Conservation (phyloP, 371 early-diverging fungal species). For the Mortierella sp. region DNA sequence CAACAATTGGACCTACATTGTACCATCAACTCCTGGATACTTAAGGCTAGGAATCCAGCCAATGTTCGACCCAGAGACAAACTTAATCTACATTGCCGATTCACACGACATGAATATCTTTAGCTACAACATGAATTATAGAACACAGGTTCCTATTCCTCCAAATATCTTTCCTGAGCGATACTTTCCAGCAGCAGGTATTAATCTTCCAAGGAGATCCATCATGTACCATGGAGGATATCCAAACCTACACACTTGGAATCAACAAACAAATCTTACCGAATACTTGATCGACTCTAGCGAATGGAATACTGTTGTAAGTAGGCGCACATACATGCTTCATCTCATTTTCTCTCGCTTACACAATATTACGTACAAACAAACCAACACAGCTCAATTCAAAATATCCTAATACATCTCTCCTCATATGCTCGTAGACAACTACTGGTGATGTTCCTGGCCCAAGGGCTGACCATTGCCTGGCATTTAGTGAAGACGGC, state of each 20-base stretch:
- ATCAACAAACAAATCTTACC: background rate
- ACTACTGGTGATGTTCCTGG: slow-evolving; percentile 5
- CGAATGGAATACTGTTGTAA: slow-evolving; percentile 7
- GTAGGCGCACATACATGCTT: background rate
- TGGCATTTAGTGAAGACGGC: slow-evolving; percentile 30
- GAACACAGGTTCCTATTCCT: background rate
- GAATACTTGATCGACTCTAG: background rate
- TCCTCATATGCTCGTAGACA: background rate
- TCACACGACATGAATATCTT: slow-evolving; percentile 2
- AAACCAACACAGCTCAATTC: background rate
- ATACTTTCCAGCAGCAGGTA: background rate
- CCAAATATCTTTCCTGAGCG: background rate
- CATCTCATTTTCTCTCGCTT: background rate
- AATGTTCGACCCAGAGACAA: slow-evolving; percentile 20
- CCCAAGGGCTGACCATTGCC: slow-evolving; percentile 10
- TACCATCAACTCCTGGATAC: background rate
- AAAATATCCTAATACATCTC: background rate
- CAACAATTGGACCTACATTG: background rate
- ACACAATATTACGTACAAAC: background rate
- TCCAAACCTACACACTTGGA: background rate
- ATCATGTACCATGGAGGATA: slow-evolving; percentile 17
- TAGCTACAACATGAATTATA: background rate
- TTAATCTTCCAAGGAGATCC: background rate
- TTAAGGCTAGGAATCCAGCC: slow-evolving; percentile 1
- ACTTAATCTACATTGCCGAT: slow-evolving; percentile 14